phyloP scores from a whole-genome alignment of 78 protist species.

The Dictyostelium intermedium region DNA sequence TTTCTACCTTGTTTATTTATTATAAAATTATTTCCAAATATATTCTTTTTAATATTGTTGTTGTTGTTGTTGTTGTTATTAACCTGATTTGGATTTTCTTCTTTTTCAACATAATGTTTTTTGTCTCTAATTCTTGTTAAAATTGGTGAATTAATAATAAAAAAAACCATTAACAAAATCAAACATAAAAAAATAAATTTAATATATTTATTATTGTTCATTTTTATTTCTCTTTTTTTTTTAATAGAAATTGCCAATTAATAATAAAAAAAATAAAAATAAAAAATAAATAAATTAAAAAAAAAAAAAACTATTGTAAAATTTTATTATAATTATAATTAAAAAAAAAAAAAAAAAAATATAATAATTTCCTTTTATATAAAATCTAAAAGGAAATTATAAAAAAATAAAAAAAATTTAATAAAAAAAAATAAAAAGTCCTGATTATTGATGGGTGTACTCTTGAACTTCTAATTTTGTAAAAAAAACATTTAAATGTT shows the following conservation, averaged over 20 bases:
- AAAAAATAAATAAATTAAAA: not conserved
- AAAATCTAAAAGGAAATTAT: not conserved
- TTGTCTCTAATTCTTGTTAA: not conserved
- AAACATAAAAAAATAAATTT: not conserved
- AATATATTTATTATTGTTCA: not conserved
- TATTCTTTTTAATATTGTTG: not conserved
- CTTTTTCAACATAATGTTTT: not conserved
- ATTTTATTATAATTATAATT: too few species aligned
- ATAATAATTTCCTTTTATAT: not conserved
- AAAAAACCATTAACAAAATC: not conserved
- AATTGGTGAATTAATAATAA: not conserved
- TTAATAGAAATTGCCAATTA: not conserved
- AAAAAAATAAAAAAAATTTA: too few species aligned
- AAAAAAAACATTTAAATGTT: too few species aligned
- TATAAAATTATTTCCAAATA: not conserved
- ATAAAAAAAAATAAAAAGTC: too few species aligned
- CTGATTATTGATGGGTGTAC: not conserved
- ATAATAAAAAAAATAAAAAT: not conserved
- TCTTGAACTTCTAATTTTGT: too few species aligned
- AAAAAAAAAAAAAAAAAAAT: not conserved
- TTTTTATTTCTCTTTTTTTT: not conserved
- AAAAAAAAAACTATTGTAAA: too few species aligned
- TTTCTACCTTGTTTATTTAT: not conserved
- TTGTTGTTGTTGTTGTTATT: not conserved
- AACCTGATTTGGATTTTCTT: too few species aligned